phyloP scores from a whole-genome alignment of 306 rosid genomes.

The Quercus variabilis region DNA sequence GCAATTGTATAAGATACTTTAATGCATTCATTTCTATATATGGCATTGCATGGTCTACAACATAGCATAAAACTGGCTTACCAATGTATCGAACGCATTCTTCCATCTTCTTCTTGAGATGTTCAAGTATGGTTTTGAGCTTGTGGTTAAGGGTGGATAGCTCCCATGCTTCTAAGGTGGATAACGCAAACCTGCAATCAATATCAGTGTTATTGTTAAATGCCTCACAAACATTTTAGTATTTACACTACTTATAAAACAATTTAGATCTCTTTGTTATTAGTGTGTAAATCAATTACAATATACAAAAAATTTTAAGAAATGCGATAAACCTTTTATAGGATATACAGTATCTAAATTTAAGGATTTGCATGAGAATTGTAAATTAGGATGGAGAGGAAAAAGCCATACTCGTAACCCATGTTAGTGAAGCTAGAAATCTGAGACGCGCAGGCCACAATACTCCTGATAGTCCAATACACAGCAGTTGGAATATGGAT shows the following conservation, averaged over 20 bases:
- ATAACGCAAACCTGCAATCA: conserved; percentile 42
- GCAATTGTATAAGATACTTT: too few relatives aligned
- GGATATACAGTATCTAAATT: too few relatives aligned
- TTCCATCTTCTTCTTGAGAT: conserved; percentile 46
- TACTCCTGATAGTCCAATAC: conserved; percentile 39
- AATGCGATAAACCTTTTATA: background rate
- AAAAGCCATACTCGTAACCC: conserved; percentile 41
- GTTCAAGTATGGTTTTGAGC: conserved; percentile 44
- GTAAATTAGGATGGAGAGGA: background rate
- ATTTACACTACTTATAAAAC: too few relatives aligned
- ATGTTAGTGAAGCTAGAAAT: conserved; percentile 40
- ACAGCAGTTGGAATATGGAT: conserved; percentile 37
- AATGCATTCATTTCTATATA: too few relatives aligned
- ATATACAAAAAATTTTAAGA: too few relatives aligned
- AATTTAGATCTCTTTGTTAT: too few relatives aligned
- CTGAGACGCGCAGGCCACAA: conserved; percentile 44
- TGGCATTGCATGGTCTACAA: too few relatives aligned
- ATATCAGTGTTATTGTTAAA: too few relatives aligned
- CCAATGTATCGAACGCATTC: conserved; percentile 38
- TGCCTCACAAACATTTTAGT: too few relatives aligned
- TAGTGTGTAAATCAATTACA: too few relatives aligned
- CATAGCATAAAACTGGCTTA: conserved; percentile 2
- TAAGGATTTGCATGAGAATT: too few relatives aligned
- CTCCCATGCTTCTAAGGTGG: conserved; percentile 63
- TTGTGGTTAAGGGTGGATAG: conserved; percentile 57